Evolutionary conservation across 2,329 filamentous ascomycete species (phyloP), one percentile per base, ranked within the genome.

Genomic region (Dendrostoma leiphaemia): DNA sequence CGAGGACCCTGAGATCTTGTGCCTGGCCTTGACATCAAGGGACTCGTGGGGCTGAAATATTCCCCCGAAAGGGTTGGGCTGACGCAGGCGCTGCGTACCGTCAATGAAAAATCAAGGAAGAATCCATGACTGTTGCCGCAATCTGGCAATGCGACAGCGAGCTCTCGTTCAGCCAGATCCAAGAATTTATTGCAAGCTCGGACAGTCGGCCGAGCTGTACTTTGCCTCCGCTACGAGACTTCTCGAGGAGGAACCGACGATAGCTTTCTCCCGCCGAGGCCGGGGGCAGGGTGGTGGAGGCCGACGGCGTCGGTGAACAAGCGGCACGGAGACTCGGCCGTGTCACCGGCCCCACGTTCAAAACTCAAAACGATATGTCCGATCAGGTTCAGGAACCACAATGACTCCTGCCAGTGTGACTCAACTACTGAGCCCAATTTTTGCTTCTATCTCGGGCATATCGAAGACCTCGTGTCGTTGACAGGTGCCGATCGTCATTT

Each of bases 381-480:
- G 21, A 24, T 15, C 13, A 3, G 19, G n/a, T 13, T 4, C 13
- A 26, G 37, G 31, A 23, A 32, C 35, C 41, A 29, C 38, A 43
- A 8, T 35, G 37, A 37, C n/a, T 35, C 45, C 37, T 54, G 48
- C 37, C 45, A 38, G 28, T 52, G 40, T 53, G 38, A 47, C 17
- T 10, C 31, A 28, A 19, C 26, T 9, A 17, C 24, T 19, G 10
- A 31, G 35, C 12, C 24, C 17, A 10, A 31, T 6, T 29, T n/a
- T 2, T 54, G 47, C 48, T 57, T 51, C 54, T 54, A 57, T 57
- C 41, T 54, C 54, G 34, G 54, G 51, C 41, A 51, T 15, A 40
- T 34, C 28, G 37, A 45, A 37, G 44, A 41, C 9, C 51, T 45
- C 49, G 24, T 45, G 48, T 52, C 23, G 48, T 48, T 15, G 28